Conservation (phyloP, 345 rosid genomes). For the Brassica incana region DNA sequence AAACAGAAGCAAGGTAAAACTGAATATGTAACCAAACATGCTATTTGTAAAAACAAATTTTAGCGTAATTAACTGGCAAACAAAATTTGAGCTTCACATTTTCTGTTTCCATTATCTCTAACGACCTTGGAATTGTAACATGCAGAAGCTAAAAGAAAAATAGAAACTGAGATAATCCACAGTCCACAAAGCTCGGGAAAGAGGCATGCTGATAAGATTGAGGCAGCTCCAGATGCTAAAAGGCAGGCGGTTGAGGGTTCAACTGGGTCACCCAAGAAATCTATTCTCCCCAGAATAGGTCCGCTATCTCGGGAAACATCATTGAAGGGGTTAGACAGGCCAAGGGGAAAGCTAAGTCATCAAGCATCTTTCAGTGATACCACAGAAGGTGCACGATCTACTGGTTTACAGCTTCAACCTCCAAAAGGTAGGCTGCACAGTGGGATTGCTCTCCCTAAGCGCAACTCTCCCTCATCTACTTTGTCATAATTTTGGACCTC, state of each 20-base stretch:
- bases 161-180: slow-evolving; percentile 38
- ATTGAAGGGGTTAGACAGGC: slow-evolving; percentile 59
- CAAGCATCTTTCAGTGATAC: slow-evolving; percentile 51
- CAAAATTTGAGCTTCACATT: background rate
- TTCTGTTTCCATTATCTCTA: slow-evolving; percentile 27
- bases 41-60: slow-evolving; percentile 4
- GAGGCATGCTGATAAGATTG: slow-evolving; percentile 60
- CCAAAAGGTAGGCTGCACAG: slow-evolving; percentile 55
- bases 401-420: slow-evolving; percentile 50
- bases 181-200: slow-evolving; percentile 48
- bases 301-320: slow-evolving; percentile 57
- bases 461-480: background rate
- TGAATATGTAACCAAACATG: slow-evolving; percentile 5
- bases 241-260: slow-evolving; percentile 61
- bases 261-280: slow-evolving; percentile 63
- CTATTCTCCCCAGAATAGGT: slow-evolving; percentile 50
- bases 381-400: slow-evolving; percentile 49
- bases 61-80: slow-evolving; percentile 6
- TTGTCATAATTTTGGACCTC: slow-evolving; percentile 7
- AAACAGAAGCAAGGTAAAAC: slow-evolving; percentile 67
- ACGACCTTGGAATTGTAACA: slow-evolving; percentile 43
- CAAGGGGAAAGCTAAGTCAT: slow-evolving; percentile 53
- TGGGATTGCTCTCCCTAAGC: slow-evolving; percentile 15
- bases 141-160: slow-evolving; percentile 58
- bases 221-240: slow-evolving; percentile 51